Evolutionary conservation across 2,329 filamentous ascomycete genomes (phyloP), one percentile per base, ranked within the genome.

Genomic region (Fusarium torulosum): DNA sequence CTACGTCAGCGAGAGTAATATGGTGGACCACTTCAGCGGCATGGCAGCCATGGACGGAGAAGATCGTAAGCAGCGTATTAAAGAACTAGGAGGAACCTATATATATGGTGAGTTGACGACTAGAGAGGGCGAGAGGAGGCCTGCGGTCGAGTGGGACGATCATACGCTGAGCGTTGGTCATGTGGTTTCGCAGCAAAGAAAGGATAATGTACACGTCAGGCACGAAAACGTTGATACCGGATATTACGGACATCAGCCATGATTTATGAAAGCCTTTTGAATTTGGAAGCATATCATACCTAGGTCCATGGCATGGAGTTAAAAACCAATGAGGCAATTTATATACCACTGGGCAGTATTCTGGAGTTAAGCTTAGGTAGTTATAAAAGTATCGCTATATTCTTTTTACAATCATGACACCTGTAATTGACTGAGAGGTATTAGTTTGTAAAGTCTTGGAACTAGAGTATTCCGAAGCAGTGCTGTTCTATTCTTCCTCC

Each of bases 401-500:
- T 13, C 3, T 11, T 29, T 53, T 20, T 37, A 29, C 2, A 8
- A 11, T 42, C n/a, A 37, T 8, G 11, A 27, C 17, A 29, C 19
- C 14, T 6, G 17, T 19, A 17, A 35, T 4, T 37, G 33, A n/a
- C 15, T 37, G 33, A n/a, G 17, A 37, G 17, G 15, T 37, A 37
- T n/a, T 6, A 17, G 15, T 35, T 9, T 9, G 11, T 53, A 11
- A 42, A 7, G n/a, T 27, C 20, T 21, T 23, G 15, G 10, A 10
- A 13, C 23, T 15, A 19, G 19, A 7, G 17, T 20, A 6, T 11
- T 15, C 14, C 11, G 14, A 50, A 19, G n/a, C 6, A 4, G 8
- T 42, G n/a, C 17, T 11, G 3, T n/a, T n/a, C 46, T 55, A 71
- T 13, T 74, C 65, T 40, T 84, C 78, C 42, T 94, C 91, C 50